Evolutionary conservation across 1,284 basidiomycete genomes (phyloP), one percentile per base, ranked within the genome.

Genomic region (Amylostereum areolatum): DNA sequence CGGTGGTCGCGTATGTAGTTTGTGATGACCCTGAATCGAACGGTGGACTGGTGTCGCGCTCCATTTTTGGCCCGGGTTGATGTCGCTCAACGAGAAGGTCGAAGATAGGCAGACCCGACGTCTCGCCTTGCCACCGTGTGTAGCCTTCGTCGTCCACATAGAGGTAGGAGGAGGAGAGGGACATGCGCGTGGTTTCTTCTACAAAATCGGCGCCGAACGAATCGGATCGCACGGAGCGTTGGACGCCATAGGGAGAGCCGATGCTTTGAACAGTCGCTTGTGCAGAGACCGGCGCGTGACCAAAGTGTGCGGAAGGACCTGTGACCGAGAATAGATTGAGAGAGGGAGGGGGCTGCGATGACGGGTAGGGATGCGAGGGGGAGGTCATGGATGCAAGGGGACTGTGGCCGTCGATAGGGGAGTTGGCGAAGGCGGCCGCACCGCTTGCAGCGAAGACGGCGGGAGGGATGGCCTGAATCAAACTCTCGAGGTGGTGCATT

Each of bases 91-190:
- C 77, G 29, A 95, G 70, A 6, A 91, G 68, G 61, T 93, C 89
- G 30, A 94, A 77, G 10, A 94, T 76, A 2, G 92, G 92, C 2
- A 94, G 76, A 11, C 92, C 91, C 2, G 91, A 94, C 0, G 90
- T 90, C 59, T 93, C 90, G 32, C 92, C 92, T 69, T 91, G 88
- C 88, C 88, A 91, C 50, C 88, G 72, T 0, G 88, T 87, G 60
- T 83, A 85, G 0, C 87, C 87, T 62, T 89, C 86, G 59, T 90
- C 87, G 55, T 90, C 87, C 51, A 88, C 81, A 60, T 90, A 90
- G 24, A 90, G 73, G 61, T 90, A 90, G 0, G 85, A 86, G 0
- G 85, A 83, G 0, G 82, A 77, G 34, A 88, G 64, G 0, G 82
- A 80, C 64, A 81, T 74, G 24, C 78, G 74, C 4, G 81, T 71